phyloP scores from a whole-genome alignment of 164 flowering plant species.

The Hamamelis virginiana region DNA sequence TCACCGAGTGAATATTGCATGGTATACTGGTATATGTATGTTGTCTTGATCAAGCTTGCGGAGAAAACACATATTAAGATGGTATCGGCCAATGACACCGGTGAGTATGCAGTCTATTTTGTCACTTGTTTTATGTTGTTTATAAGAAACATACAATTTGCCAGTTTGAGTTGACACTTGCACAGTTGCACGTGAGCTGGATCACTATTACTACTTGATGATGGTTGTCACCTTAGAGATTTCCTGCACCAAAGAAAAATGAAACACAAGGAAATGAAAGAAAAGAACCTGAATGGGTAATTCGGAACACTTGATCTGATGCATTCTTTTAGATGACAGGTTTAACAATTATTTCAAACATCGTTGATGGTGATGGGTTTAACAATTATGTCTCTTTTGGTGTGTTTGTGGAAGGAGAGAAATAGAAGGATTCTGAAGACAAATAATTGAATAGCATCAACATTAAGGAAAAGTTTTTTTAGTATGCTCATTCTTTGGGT shows the following conservation, averaged over 20 bases:
- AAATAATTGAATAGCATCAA: no score
- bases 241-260: not conserved
- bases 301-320: not conserved
- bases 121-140: not conserved
- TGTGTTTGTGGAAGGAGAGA: no score
- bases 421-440: no score
- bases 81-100: constrained; percentile 35
- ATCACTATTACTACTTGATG: not conserved
- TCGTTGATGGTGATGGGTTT: no score
- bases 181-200: not conserved
- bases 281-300: not conserved
- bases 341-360: not conserved
- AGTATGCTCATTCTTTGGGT: no score
- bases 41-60: constrained; percentile 68
- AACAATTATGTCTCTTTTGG: no score
- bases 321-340: not conserved
- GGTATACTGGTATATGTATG: constrained; percentile 93
- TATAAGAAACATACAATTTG: not conserved
- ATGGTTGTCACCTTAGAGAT: not conserved
- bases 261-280: no score
- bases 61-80: constrained; percentile 73
- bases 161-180: not conserved
- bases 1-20: constrained; percentile 94
- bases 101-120: constrained; percentile 36
- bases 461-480: no score